A percentile compares a stretch with the other conserved stretches of the same genome.
These are phyloP conservation scores for Echria macrotheca DNA, from an alignment of 495 filamentous ascomycete species.

Conservation along the genomic window DNA sequence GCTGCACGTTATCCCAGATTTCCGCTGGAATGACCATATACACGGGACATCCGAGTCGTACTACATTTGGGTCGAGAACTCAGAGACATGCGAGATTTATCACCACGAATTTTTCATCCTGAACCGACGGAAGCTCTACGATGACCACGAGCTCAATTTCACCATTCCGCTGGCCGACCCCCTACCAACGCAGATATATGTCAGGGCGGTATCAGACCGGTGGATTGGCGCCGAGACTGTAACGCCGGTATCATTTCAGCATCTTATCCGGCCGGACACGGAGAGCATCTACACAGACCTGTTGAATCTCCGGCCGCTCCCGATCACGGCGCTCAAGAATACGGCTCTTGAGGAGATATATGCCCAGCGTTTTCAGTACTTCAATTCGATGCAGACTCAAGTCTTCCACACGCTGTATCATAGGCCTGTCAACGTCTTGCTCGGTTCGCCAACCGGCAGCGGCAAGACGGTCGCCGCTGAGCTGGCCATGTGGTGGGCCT, in stretches of 20 bases:
- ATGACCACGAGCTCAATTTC: conserved; percentile 95
- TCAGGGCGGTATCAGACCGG: conserved; percentile 86
- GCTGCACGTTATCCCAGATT: conserved; percentile 80
- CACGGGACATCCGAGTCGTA: conserved; percentile 93
- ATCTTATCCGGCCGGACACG: conserved; percentile 94
- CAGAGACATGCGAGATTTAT: conserved; percentile 94
- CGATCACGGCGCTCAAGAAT: conserved; percentile 83
- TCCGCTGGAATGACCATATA: conserved; percentile 91
- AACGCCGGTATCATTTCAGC: conserved; percentile 90
- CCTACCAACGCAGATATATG: conserved; percentile 89
- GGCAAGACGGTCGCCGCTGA: conserved; percentile 96
- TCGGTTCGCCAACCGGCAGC: conserved; percentile 95
- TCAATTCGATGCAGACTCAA: conserved; percentile 99
- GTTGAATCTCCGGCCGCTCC: conserved; percentile 84
- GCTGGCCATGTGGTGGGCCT: conserved; percentile 99
- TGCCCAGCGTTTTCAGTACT: conserved; percentile 80
- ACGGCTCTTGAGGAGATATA: conserved; percentile 83
- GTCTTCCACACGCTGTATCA: conserved; percentile 95
- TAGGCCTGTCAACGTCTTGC: conserved; percentile 80
- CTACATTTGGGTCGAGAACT: conserved; percentile 99
- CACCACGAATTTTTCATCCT: conserved; percentile 97
- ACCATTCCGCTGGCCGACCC: conserved; percentile 94
- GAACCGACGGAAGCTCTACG: conserved; percentile 77
- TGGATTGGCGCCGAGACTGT: conserved; percentile 99
- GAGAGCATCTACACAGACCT: conserved; percentile 96